Conservation (phyloP, 2,329 filamentous ascomycete species). For the Arthrobotrys pseudoclavata region DNA sequence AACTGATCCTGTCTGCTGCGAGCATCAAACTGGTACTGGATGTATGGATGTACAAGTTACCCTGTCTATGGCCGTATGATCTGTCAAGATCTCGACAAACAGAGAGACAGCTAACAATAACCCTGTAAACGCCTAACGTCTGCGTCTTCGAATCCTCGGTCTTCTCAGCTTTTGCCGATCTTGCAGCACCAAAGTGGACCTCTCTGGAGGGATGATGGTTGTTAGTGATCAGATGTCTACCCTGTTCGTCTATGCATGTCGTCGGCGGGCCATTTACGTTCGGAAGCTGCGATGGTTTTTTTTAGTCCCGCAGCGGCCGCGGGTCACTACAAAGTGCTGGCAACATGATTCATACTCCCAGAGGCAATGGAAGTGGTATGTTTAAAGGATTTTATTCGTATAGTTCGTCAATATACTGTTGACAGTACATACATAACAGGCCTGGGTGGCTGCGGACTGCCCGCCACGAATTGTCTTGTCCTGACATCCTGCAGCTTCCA, state of each 20-base stretch:
- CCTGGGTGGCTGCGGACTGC: constrained; percentile 34
- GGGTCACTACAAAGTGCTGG: constrained; percentile 14
- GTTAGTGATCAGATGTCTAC: constrained; percentile 50
- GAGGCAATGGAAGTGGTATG: constrained; percentile 16
- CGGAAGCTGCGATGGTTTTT: constrained; percentile 58
- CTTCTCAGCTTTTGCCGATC: constrained; percentile 49
- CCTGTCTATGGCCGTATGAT: constrained; percentile 49
- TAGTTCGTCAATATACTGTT: constrained; percentile 39
- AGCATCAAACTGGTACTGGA: constrained; percentile 24
- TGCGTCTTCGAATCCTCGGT: constrained; percentile 30
- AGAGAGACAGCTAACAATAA: constrained; percentile 16
- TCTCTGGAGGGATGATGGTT: constrained; percentile 27
- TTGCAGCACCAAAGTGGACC: constrained; percentile 43
- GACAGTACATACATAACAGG: constrained; percentile 24
- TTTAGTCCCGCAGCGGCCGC: constrained; percentile 37
- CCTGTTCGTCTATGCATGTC: constrained; percentile 52
- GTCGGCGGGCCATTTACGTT: constrained; percentile 56
- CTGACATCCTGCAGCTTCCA: constrained; percentile 54
- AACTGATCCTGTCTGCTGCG: constrained; percentile 53
- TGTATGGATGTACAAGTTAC: constrained; percentile 18
- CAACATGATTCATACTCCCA: constrained; percentile 40
- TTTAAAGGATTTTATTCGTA: constrained; percentile 24
- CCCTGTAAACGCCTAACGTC: constrained; percentile 43
- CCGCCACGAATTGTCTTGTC: constrained; percentile 25
- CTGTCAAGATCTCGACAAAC: constrained; percentile 42